Evolutionary conservation across 495 filamentous ascomycete genomes (phyloP).

Genomic region (Penicillium nucicola): DNA sequence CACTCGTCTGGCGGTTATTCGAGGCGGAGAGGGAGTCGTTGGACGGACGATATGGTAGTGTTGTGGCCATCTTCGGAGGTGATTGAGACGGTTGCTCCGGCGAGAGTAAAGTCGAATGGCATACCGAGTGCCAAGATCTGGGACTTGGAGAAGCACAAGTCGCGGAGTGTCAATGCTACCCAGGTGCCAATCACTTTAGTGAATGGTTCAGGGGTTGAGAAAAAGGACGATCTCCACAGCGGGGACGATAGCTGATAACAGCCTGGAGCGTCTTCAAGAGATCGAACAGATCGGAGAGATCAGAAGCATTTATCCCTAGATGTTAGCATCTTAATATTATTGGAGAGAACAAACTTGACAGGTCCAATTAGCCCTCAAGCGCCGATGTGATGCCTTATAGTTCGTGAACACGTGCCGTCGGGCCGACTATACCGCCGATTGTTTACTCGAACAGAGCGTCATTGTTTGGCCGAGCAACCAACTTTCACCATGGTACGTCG

Average conservation of each 20-base stretch:
- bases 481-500: constrained; percentile 24
- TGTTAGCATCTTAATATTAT: too few species aligned
- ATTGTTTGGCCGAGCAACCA: constrained; percentile 1
- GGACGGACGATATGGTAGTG: constrained; percentile 44
- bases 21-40: constrained; percentile 31
- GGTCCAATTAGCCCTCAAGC: too few species aligned
- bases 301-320: too few species aligned
- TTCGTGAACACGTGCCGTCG: not conserved
- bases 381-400: too few species aligned
- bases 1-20: constrained; percentile 48
- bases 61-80: constrained; percentile 36
- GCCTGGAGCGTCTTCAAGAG: not conserved
- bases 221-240: constrained; percentile 34
- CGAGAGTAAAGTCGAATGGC: constrained; percentile 3
- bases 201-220: constrained; percentile 10
- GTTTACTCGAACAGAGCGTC: constrained; percentile 7
- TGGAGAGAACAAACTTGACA: too few species aligned
- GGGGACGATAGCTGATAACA: constrained; percentile 31
- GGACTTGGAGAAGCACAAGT: not conserved
- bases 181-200: not conserved
- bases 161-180: constrained; percentile 6
- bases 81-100: constrained; percentile 15
- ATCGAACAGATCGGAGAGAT: not conserved
- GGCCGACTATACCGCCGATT: constrained; percentile 1
- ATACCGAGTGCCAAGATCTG: constrained; percentile 12